Percentiles rank a stretch among this genome's conserved stretches.
Conservation (phyloP, 1,284 basidiomycete species). For the Boletus semigastroideus region DNA sequence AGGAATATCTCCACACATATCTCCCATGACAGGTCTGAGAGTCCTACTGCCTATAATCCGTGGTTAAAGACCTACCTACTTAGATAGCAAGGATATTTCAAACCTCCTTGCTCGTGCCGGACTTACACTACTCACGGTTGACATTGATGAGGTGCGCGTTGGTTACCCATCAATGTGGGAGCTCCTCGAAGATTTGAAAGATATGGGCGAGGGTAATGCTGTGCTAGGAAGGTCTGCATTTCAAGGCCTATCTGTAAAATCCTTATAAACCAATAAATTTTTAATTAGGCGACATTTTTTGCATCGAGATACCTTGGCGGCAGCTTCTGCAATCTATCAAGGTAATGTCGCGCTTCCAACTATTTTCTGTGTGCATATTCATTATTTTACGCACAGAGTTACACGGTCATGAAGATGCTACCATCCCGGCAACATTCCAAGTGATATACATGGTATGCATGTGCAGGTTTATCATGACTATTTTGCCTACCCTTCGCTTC, state of each 20-base stretch:
- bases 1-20: slow-evolving; percentile 92
- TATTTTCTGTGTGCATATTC: slow-evolving; percentile 3
- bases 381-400: slow-evolving; percentile 53
- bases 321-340: slow-evolving; percentile 92
- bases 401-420: slow-evolving; percentile 81
- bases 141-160: slow-evolving; percentile 91
- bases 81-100: slow-evolving; percentile 89
- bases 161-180: slow-evolving; percentile 97
- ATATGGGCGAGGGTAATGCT: slow-evolving; percentile 98
- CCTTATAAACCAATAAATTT: background rate
- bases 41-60: background rate
- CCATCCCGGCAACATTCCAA: slow-evolving; percentile 93
- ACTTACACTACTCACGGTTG: slow-evolving; percentile 92
- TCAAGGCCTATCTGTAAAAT: background rate
- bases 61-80: slow-evolving; percentile 6
- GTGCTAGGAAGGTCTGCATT: slow-evolving; percentile 70
- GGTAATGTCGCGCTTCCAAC: slow-evolving; percentile 42
- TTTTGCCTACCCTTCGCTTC: background rate
- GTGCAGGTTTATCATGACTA: background rate
- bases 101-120: slow-evolving; percentile 91
- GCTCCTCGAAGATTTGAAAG: slow-evolving; percentile 86
- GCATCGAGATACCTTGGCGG: slow-evolving; percentile 84
- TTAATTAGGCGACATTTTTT: slow-evolving; percentile 61
- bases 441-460: slow-evolving; percentile 85
- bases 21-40: slow-evolving; percentile 90